phyloP scores from a whole-genome alignment of 345 rosid genomes.

The Syzygium grande region DNA sequence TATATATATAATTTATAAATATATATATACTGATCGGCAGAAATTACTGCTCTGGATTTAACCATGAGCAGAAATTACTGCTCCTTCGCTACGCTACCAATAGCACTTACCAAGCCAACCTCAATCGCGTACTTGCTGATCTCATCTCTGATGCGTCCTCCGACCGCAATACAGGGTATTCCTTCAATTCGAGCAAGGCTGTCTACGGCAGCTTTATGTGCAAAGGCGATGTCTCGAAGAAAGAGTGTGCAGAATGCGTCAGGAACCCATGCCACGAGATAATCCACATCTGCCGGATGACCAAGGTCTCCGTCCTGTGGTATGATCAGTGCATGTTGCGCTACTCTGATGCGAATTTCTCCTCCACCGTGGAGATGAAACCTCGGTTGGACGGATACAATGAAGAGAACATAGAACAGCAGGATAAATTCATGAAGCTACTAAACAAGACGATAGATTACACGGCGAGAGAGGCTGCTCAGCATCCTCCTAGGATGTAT shows the following conservation, averaged over 20 bases:
- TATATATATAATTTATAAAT: too few relatives aligned
- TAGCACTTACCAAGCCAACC: not conserved
- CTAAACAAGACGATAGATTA: not conserved
- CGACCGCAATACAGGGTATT: not conserved
- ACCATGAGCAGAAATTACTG: not conserved
- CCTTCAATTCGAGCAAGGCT: not conserved
- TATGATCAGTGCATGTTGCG: conserved; percentile 24
- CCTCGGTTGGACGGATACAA: not conserved
- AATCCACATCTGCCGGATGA: not conserved
- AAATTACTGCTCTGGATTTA: too few relatives aligned
- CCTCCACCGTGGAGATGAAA: not conserved
- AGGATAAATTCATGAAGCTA: not conserved
- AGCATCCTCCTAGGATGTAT: not conserved
- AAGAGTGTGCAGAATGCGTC: conserved; percentile 6
- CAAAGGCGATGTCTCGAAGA: conserved; percentile 4
- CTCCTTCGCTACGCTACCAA: not conserved
- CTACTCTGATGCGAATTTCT: conserved; percentile 9
- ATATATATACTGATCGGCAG: too few relatives aligned
- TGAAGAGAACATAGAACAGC: not conserved
- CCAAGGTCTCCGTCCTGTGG: conserved; percentile 14
- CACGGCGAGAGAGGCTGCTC: not conserved
- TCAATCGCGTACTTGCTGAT: not conserved
- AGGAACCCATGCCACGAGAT: not conserved
- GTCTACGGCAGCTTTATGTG: conserved; percentile 19
- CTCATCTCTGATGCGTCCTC: not conserved